Percentiles rank a stretch among this genome's conserved stretches.
These are phyloP conservation scores for Planoprotostelium fungivorum DNA, from an alignment of 78 protist species.

Conservation along the genomic window DNA sequence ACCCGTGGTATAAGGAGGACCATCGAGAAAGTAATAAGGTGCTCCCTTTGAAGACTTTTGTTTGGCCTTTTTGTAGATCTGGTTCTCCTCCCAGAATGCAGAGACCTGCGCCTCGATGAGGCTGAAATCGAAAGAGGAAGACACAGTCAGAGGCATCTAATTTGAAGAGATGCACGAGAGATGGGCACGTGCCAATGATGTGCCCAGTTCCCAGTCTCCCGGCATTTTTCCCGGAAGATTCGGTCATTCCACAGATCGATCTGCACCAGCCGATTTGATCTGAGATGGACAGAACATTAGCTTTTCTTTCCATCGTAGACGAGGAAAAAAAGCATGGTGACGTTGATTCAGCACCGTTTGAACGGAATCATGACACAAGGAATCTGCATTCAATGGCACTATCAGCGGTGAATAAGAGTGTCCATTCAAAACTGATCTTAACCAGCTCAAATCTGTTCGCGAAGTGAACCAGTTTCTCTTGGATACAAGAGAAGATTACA, in stretches of 20 bases:
- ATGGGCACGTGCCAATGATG: no score
- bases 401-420: neutral
- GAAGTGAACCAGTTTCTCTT: neutral
- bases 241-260: no score
- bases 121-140: constrained; percentile 1
- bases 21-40: constrained; percentile 11
- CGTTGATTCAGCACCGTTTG: neutral
- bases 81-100: constrained; percentile 3
- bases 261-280: no score
- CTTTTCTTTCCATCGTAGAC: neutral
- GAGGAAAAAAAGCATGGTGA: neutral
- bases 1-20: constrained; percentile 12
- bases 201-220: no score
- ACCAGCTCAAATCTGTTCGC: neutral
- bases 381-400: neutral
- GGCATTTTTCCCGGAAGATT: no score
- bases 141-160: no score
- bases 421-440: neutral
- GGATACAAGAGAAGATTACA: neutral
- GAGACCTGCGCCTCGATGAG: neutral
- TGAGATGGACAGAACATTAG: neutral
- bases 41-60: neutral
- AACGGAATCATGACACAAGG: neutral
- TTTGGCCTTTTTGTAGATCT: constrained; percentile 8
- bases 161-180: no score